Conservation (phyloP, 129 eudicot species). For the Lonicera japonica region DNA sequence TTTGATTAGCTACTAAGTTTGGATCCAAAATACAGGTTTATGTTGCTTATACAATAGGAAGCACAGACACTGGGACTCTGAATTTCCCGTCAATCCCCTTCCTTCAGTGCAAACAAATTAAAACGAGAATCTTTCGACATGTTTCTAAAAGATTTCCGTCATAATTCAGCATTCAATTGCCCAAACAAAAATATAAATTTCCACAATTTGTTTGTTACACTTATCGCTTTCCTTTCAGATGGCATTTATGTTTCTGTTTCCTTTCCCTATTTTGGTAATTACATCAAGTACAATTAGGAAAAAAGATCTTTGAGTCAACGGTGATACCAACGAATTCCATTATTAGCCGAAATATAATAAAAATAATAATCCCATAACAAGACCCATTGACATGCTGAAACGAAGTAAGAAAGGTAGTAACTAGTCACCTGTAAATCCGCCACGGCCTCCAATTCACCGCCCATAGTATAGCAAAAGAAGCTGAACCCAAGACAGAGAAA, state of each 20-base stretch:
- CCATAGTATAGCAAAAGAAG: conserved; percentile 89
- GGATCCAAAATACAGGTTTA: too few species aligned
- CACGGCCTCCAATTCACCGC: conserved; percentile 99
- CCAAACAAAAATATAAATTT: too few species aligned
- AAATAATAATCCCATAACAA: background rate
- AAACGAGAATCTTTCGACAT: too few species aligned
- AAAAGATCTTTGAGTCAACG: too few species aligned
- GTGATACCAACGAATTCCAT: too few species aligned
- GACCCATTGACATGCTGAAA: background rate
- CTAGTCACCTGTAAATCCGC: conserved; percentile 80
- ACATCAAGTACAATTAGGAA: background rate
- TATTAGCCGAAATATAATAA: background rate
- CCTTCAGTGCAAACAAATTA: too few species aligned
- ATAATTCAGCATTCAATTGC: background rate
- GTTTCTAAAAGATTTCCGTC: background rate
- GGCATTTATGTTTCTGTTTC: background rate
- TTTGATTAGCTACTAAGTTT: too few species aligned
- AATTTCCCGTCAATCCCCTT: too few species aligned
- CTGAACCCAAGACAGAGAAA: conserved; percentile 65
- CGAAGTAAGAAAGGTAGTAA: background rate
- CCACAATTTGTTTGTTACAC: too few species aligned
- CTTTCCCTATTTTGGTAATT: background rate
- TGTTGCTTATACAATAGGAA: too few species aligned
- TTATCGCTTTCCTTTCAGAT: background rate
- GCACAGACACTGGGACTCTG: too few species aligned